phyloP scores from a whole-genome alignment of 1,284 basidiomycete species.

The Fomitopsis schrenkii region DNA sequence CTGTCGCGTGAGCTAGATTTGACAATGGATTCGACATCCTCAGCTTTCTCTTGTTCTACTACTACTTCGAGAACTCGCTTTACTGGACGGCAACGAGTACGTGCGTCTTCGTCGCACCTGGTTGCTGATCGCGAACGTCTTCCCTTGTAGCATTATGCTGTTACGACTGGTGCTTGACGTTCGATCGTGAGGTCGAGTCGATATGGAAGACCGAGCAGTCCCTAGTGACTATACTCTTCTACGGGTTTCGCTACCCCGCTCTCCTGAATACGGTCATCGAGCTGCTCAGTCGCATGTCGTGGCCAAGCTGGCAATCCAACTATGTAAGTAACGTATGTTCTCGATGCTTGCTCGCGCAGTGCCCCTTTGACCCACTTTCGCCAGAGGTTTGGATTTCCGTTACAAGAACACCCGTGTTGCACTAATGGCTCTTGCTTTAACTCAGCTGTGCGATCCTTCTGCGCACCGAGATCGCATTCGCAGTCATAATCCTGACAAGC shows the following conservation, averaged over 20 bases:
- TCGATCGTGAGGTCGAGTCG: slow-evolving; percentile 1
- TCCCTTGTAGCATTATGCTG: neutral
- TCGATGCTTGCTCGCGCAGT: too few relatives aligned
- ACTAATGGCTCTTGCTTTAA: neutral
- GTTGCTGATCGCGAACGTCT: neutral
- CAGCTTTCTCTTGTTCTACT: neutral
- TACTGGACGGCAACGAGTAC: neutral
- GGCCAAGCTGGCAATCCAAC: neutral
- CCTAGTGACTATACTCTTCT: neutral
- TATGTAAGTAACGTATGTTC: neutral
- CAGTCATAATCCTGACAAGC: neutral
- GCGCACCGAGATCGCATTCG: neutral
- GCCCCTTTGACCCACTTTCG: neutral
- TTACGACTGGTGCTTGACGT: slow-evolving; percentile 5
- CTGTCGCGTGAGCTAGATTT: neutral
- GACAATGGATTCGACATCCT: neutral
- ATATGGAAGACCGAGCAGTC: slow-evolving; percentile 4
- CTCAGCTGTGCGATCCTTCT: neutral
- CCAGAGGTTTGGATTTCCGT: neutral
- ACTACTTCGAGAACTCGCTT: slow-evolving; percentile 2
- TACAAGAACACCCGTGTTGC: neutral
- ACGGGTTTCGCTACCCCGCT: neutral
- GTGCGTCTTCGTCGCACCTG: neutral
- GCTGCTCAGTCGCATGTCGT: neutral
- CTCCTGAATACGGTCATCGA: neutral